A percentile compares a stretch with the other conserved stretches of the same genome.
Evolutionary conservation across 352 stramenopile genomes (phyloP).

Genomic region (Phytophthora quininea): DNA sequence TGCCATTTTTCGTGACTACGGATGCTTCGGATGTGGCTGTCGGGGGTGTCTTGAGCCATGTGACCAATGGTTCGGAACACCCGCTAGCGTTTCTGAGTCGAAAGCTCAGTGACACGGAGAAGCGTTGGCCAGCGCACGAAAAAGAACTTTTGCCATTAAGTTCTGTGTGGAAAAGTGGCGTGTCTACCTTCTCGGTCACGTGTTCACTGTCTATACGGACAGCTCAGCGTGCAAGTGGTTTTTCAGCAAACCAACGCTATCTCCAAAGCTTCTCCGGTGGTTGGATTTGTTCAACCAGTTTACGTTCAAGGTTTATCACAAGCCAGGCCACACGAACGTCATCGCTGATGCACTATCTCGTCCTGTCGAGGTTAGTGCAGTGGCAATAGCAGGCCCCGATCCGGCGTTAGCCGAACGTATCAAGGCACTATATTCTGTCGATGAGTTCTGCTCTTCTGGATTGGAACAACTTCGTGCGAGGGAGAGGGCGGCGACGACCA

Average conservation of each 20-base stretch:
- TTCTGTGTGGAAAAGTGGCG: slow-evolving; percentile 16
- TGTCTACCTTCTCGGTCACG: not conserved
- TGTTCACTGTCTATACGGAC: slow-evolving; percentile 13
- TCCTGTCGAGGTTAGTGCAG: not conserved
- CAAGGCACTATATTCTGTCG: not conserved
- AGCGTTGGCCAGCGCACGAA: slow-evolving; percentile 3
- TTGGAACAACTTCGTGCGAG: not conserved
- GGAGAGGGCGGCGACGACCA: not conserved
- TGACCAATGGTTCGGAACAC: not conserved
- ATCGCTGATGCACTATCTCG: slow-evolving; percentile 5
- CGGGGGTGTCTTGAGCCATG: slow-evolving; percentile 6
- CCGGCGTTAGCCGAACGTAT: not conserved
- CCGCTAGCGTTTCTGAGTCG: not conserved
- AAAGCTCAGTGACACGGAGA: slow-evolving; percentile 12
- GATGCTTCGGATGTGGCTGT: slow-evolving; percentile 7
- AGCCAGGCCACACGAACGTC: not conserved
- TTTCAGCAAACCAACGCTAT: slow-evolving; percentile 8
- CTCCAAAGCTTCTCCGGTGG: slow-evolving; percentile 10
- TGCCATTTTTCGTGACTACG: slow-evolving; percentile 11
- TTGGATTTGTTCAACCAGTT: slow-evolving; percentile 7
- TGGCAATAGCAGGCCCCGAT: not conserved
- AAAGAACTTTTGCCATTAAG: slow-evolving; percentile 14
- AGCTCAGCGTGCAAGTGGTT: slow-evolving; percentile 10
- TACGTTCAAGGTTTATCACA: slow-evolving; percentile 4
- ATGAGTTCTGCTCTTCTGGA: not conserved